These are phyloP conservation scores for Beta lomatogona DNA, from an alignment of 179 eudicot species.

Conservation along the genomic window DNA sequence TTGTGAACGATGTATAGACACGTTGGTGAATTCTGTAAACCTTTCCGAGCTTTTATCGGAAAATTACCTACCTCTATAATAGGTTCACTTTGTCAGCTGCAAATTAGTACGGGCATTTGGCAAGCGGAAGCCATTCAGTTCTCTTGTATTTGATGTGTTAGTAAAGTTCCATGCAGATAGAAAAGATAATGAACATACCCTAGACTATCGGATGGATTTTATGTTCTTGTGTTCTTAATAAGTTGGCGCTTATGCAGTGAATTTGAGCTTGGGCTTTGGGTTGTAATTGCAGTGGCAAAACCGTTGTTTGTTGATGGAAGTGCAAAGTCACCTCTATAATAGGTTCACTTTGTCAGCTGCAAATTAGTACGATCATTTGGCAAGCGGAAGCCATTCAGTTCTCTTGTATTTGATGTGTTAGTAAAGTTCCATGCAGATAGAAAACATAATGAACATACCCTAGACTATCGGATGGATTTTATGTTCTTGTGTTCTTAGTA, in stretches of 20 bases:
- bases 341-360: neutral
- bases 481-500: slow-evolving; percentile 2
- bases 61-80: neutral
- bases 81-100: neutral
- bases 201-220: neutral
- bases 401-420: neutral
- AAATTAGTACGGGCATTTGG: neutral
- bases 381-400: neutral
- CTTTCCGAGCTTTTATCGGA: neutral
- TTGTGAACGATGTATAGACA: neutral
- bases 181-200: neutral
- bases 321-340: slow-evolving; percentile 94
- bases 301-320: slow-evolving; percentile 82
- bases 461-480: neutral
- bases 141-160: neutral
- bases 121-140: neutral
- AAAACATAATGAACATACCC: neutral
- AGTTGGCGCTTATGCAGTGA: slow-evolving; percentile 8
- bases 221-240: slow-evolving; percentile 1
- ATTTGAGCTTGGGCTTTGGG: slow-evolving; percentile 17
- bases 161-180: neutral
- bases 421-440: neutral
- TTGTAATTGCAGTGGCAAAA: slow-evolving; percentile 73
- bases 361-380: neutral
- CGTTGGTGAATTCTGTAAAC: neutral